Percentiles rank a stretch among this genome's conserved stretches.
Evolutionary conservation across 371 early-diverging fungal species (phyloP).

Genomic region (Polyrhizophydium stewartii): DNA sequence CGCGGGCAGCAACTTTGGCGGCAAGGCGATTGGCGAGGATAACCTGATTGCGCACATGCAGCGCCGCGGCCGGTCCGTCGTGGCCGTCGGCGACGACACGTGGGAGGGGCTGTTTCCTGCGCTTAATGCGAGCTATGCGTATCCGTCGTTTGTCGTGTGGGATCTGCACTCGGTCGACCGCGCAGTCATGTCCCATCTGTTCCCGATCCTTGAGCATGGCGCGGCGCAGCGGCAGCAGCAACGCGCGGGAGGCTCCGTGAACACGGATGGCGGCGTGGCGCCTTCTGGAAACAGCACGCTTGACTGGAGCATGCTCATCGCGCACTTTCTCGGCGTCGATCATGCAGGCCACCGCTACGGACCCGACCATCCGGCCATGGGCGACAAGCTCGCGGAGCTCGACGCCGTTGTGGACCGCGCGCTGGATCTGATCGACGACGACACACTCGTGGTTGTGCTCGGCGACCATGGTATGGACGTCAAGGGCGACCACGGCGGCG

Average conservation of each 20-base stretch:
- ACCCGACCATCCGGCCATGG: conserved; percentile 84
- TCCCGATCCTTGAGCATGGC: conserved; percentile 28
- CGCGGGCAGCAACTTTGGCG: conserved; percentile 89
- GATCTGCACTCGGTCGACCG: conserved; percentile 94
- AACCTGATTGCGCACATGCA: conserved; percentile 71
- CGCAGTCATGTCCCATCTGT: conserved; percentile 64
- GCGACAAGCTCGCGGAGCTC: conserved; percentile 76
- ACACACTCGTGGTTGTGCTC: conserved; percentile 88
- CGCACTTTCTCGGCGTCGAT: conserved; percentile 95
- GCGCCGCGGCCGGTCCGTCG: conserved; percentile 42
- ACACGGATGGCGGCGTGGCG: no score
- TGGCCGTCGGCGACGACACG: conserved; percentile 95
- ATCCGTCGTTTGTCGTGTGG: conserved; percentile 85
- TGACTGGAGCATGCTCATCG: conserved; percentile 77
- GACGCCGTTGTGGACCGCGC: conserved; percentile 69
- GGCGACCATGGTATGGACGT: conserved; percentile 99
- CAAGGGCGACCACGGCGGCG: conserved; percentile 99
- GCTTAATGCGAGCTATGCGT: conserved; percentile 61
- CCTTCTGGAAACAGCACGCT: no score
- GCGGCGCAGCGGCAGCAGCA: no score
- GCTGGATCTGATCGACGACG: conserved; percentile 67
- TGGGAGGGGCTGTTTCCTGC: conserved; percentile 82
- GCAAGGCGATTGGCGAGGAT: conserved; percentile 76
- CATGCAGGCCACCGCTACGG: conserved; percentile 94
- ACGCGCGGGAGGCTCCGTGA: conserved; percentile 89